Percentiles rank a stretch among this genome's conserved stretches.
phyloP scores from a whole-genome alignment of 1,284 basidiomycete genomes.

The Tremellales sp. region DNA sequence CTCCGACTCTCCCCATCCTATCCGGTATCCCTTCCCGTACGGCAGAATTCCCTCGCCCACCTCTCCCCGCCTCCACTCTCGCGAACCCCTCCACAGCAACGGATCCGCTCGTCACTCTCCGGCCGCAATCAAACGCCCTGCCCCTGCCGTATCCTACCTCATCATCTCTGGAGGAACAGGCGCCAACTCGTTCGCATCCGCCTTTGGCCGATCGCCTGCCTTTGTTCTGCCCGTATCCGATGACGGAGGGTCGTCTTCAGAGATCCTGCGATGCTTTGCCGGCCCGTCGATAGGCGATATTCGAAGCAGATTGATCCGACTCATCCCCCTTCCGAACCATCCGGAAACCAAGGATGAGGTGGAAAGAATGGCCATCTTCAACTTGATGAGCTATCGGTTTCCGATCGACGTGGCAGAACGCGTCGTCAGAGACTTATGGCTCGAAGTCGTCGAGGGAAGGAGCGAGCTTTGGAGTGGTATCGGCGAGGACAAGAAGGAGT shows the following conservation, averaged over 20 bases:
- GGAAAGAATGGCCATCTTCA: conserved; percentile 60
- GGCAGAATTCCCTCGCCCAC: not conserved
- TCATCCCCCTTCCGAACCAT: conserved; percentile 47
- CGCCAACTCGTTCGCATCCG: conserved; percentile 53
- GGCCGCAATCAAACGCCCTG: not conserved
- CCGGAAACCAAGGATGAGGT: conserved; percentile 24
- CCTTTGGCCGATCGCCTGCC: conserved; percentile 51
- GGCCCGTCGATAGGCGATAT: conserved; percentile 53
- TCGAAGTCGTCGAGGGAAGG: conserved; percentile 85
- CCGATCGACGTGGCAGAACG: conserved; percentile 64
- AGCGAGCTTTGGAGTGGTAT: conserved; percentile 83
- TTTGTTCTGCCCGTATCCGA: conserved; percentile 53
- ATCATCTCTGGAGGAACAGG: conserved; percentile 55
- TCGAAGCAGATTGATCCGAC: conserved; percentile 52
- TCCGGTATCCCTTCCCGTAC: not conserved
- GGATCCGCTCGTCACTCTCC: too few species aligned
- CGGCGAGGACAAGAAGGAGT: conserved; percentile 84
- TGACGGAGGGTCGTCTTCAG: conserved; percentile 52
- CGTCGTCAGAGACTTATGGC: conserved; percentile 83
- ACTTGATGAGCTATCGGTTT: conserved; percentile 74
- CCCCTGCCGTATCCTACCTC: conserved; percentile 31
- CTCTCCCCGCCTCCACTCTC: not conserved
- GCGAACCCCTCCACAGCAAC: too few species aligned
- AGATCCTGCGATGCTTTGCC: conserved; percentile 52
- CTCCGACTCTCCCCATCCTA: not conserved